A percentile compares a stretch with the other conserved stretches of the same genome.
phyloP scores from a whole-genome alignment of 208 protist genomes.

The Phytomonas francai region DNA sequence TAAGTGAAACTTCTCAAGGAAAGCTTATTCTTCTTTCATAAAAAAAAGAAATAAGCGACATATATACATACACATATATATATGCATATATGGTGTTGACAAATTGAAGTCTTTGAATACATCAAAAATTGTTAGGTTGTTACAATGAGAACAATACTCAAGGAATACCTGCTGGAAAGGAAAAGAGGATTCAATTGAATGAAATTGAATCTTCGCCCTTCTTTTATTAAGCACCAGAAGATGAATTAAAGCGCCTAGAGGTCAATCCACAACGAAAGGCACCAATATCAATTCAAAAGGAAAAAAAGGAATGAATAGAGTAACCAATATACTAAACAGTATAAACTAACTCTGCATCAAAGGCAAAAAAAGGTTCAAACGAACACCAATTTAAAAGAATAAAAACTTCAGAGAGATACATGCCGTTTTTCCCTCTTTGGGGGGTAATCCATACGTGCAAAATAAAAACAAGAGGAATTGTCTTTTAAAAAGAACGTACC shows the following conservation, averaged over 20 bases:
- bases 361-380: background rate
- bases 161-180: background rate
- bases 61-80: slow-evolving; percentile 10
- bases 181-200: background rate
- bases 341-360: background rate
- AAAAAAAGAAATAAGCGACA: background rate
- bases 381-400: background rate
- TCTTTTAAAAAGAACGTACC: background rate
- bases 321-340: background rate
- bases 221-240: background rate
- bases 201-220: background rate
- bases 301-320: slow-evolving; percentile 10
- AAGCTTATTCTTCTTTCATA: background rate
- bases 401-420: background rate
- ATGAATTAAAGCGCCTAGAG: background rate
- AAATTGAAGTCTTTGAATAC: background rate
- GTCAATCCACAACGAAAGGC: slow-evolving; percentile 3
- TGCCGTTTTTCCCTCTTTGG: background rate
- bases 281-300: slow-evolving; percentile 7
- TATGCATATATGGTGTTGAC: slow-evolving; percentile 3
- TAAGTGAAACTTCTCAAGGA: background rate
- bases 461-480: slow-evolving; percentile 7
- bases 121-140: slow-evolving; percentile 1
- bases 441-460: background rate
- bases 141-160: slow-evolving; percentile 1